Base-by-base conservation (phyloP, 495 filamentous ascomycete genomes). In the Tuber magnatum region DNA sequence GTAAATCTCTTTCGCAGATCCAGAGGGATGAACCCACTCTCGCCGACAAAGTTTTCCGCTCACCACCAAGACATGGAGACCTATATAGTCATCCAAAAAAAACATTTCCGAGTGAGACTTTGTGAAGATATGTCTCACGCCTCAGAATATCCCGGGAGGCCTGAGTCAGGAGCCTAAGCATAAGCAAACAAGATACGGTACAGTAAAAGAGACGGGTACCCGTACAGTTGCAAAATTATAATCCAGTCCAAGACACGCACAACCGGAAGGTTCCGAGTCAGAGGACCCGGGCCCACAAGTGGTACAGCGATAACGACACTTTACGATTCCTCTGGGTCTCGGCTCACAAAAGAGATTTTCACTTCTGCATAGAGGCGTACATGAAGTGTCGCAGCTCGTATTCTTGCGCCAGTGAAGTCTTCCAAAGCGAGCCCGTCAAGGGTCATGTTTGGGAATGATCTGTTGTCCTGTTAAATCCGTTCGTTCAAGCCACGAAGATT, bases 231-330 rank as follows among this genome's bases (percentile, higher is more conserved):
- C 28, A 61, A 61, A 61, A 61, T 61, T 61, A 61, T 16, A 32
- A 61, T 61, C 51, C 28, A 61, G 51, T 61, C 51, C 51, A 61
- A 61, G 51, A 61, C 51, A 61, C 51, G 32, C 51, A 61, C n/a
- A 32, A 6, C 3, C 51, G 51, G 51, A 32, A 61, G 51, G 3
- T 32, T 61, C 51, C 51, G 51, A 6, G 51, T 61, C 51, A 61
- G 28, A 61, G 24, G n/a, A 32, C n/a, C 4, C 51, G 32, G n/a
- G 51, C 14, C n/a, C n/a, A 3, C 51, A 61, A 14, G 46, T n/a
- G 22, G 12, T 14, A 16, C n/a, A 6, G n/a, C 28, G 32, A 51
- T 51, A 51, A 61, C 51, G 24, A 16, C 51, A 16, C 51, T 61
- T 61, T 61, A 9, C n/a, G 28, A 32, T 32, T 61, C n/a, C 51